Conservation (phyloP, 495 filamentous ascomycete genomes). For the Cladorrhinum samala region DNA sequence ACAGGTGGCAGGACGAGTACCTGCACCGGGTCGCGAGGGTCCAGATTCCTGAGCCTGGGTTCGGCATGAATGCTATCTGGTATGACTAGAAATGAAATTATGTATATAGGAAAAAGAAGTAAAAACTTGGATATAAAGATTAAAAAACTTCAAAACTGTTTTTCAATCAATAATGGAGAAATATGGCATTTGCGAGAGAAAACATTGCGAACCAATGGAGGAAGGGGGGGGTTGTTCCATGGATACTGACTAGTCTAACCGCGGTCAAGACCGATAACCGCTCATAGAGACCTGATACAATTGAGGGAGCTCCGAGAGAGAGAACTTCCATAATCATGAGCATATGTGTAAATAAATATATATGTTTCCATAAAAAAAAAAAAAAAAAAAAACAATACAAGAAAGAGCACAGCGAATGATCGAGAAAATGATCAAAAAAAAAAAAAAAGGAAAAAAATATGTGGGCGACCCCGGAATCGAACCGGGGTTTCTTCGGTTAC, state of each 20-base stretch:
- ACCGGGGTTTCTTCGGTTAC: constrained; percentile 19
- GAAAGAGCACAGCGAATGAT: too few species aligned
- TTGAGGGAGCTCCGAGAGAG: too few species aligned
- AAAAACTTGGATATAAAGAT: not conserved
- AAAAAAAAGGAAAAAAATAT: not conserved
- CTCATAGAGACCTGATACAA: too few species aligned
- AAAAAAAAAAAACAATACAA: too few species aligned
- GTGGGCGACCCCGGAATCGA: constrained; percentile 21
- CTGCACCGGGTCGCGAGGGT: constrained; percentile 66
- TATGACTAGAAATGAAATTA: constrained; percentile 52
- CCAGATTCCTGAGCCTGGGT: constrained; percentile 71
- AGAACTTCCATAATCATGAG: too few species aligned
- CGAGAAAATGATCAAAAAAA: too few species aligned
- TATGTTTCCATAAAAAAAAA: too few species aligned
- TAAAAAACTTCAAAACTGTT: not conserved
- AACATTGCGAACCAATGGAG: too few species aligned
- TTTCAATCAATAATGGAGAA: not conserved
- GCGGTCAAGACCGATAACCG: too few species aligned
- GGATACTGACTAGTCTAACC: too few species aligned
- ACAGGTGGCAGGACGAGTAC: constrained; percentile 73
- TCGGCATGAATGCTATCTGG: constrained; percentile 89
- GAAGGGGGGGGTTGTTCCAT: too few species aligned
- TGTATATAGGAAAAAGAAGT: not conserved
- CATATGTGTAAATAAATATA: too few species aligned
- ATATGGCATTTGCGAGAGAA: not conserved